Base-by-base conservation (phyloP, 2,329 filamentous ascomycete genomes). In the Trichoderma sp. region DNA sequence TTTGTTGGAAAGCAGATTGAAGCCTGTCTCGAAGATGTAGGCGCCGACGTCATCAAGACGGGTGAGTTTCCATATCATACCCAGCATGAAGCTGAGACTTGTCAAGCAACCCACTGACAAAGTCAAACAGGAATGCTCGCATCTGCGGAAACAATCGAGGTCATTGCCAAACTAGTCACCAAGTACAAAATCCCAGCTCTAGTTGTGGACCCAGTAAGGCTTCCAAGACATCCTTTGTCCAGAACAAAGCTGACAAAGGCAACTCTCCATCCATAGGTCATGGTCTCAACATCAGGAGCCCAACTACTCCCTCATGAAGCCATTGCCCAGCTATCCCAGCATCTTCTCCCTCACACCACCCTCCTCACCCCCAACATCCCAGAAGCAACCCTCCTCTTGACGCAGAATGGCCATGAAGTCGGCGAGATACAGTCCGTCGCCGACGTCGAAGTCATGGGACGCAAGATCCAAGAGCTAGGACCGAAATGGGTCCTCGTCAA, bases 1-100 rank as follows among this genome's bases (percentile, higher is more conserved):
- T 98, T 98, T 81, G 89, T 98, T 28, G 86, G 86, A 75, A 93
- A 93, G 84, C 93, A 97, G 82, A 94, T 98, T 73, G 91, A 95
- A 82, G 92, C 93, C 28, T 93, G 92, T 39, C 85, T 97, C 63
- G 90, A 90, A 58, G 96, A 98, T 82, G 89, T 98, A 73, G 92
- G 92, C 3, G 91, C 93, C 3, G 94, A 97, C 84, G 94, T 97
- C 61, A 89, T 98, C 75, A 98, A 98, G 83, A 95, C 93, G 62
- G 95, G 94, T 97, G 81, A 76, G 84, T 80, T 56, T 9, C 4
- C 28, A 24, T 39, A 15, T 60, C 9, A 24, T 3, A 9, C n/a
- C 30, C 24, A 26, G 24, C 11, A 21, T 21, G 9, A 12, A 51
- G 18, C 11, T 3, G 18, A 57, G 28, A 24, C 43, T 12, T 51